Evolutionary conservation across 352 stramenopile species (phyloP).

Genomic region (Phytophthora tubulina): DNA sequence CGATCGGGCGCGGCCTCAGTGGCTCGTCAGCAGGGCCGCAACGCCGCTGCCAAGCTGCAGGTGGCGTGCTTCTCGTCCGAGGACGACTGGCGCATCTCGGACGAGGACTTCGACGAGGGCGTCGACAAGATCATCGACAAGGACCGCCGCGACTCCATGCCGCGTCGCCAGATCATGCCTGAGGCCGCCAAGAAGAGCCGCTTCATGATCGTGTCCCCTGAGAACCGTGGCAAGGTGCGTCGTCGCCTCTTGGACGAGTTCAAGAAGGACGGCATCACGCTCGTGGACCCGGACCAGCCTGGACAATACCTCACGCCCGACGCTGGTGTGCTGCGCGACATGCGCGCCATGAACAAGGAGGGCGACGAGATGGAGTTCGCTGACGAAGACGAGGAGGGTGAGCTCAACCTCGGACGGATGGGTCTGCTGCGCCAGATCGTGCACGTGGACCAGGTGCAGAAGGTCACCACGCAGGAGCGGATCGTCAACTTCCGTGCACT

Average conservation of each 20-base stretch:
- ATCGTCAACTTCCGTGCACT: slow-evolving; percentile 95
- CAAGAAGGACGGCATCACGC: slow-evolving; percentile 74
- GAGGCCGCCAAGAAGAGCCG: slow-evolving; percentile 80
- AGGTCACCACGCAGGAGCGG: slow-evolving; percentile 92
- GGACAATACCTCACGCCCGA: slow-evolving; percentile 67
- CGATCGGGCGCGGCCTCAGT: slow-evolving; percentile 46
- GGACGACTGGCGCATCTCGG: slow-evolving; percentile 54
- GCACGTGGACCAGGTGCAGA: slow-evolving; percentile 87
- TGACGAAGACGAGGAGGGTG: slow-evolving; percentile 65
- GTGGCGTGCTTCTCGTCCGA: slow-evolving; percentile 60
- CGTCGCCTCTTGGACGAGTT: slow-evolving; percentile 84
- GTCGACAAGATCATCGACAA: slow-evolving; percentile 80
- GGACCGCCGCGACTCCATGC: slow-evolving; percentile 60
- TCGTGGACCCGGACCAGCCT: slow-evolving; percentile 61
- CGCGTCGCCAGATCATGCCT: slow-evolving; percentile 77
- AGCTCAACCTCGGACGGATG: slow-evolving; percentile 75
- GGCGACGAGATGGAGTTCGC: slow-evolving; percentile 77
- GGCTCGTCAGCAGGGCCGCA: slow-evolving; percentile 40
- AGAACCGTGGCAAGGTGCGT: slow-evolving; percentile 83
- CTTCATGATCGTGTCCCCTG: slow-evolving; percentile 75
- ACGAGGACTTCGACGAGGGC: slow-evolving; percentile 76
- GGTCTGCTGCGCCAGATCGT: slow-evolving; percentile 84
- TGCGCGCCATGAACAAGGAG: slow-evolving; percentile 78
- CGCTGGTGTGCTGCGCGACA: slow-evolving; percentile 63
- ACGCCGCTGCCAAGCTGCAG: slow-evolving; percentile 43